Base-by-base conservation (phyloP, 1,139 yeast genomes). In the Yamadazyma conglobata region DNA sequence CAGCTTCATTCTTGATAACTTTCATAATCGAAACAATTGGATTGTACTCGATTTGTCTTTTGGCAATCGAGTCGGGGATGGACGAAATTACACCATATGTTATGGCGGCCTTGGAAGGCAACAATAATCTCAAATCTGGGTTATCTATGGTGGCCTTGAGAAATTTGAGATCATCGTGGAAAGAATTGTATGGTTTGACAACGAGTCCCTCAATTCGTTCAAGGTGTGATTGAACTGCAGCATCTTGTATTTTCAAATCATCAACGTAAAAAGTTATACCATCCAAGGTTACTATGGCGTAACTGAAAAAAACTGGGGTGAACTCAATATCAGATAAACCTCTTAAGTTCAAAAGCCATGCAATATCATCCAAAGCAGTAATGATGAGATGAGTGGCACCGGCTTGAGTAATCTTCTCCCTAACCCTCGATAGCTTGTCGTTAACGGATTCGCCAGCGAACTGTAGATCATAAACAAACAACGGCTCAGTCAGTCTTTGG, bases 261-360 rank as follows among this genome's bases (percentile, higher is more conserved):
- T 71, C 58, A 12, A 72, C 48, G 40, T 69, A 75, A 10, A 74
- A 47, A 3, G 40, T 38, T 1, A 70, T 57, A 1, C 41, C 26
- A 6, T 56, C 46, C 9, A 40, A 28, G 2, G 66, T 53, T 10
- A 74, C 49, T 2, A 73, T 52, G 2, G 62, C 50, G 42, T 73
- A 74, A 5, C 71, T 50, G 43, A 70, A 74, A 40, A 75, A 74
- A 0, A 71, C 72, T 0, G 80, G 79, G 33, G 65, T 59, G 43
- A 56, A 74, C 2, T 70, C 69, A 22, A 68, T 58, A 33, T 69
- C 72, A 11, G 55, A 46, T 32, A 67, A 73, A 12, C 68, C 52
- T 30, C 80, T 55, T 30, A 73, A 49, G 39, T 74, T 74, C 31
- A 74, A 60, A 24, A 74, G 48, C 79, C 79, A 74, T 1, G 79